Conservation (phyloP, 768 basidiomycete genomes). For the Boletales sp. region DNA sequence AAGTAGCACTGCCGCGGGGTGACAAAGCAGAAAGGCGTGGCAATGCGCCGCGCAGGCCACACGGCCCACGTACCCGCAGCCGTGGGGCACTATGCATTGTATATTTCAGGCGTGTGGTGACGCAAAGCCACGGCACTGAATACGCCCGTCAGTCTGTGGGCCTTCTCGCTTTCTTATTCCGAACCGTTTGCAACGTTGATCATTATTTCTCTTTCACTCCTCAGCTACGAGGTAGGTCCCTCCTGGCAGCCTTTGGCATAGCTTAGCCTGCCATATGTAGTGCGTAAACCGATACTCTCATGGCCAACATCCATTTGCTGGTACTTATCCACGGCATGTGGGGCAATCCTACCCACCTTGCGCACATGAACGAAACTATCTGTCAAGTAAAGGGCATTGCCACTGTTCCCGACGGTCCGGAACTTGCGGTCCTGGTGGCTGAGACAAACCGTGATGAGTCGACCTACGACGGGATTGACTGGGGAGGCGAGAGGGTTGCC, state of each 20-base stretch:
- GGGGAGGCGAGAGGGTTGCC: constrained; percentile 78
- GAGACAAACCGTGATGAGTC: constrained; percentile 61
- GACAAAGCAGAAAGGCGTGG: no score
- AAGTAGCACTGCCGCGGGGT: no score
- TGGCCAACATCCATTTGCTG: constrained; percentile 38
- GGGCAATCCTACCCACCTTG: constrained; percentile 69
- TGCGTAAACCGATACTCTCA: constrained; percentile 9
- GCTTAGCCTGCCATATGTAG: not conserved
- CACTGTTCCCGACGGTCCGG: constrained; percentile 29
- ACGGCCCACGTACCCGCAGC: no score
- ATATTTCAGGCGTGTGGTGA: no score
- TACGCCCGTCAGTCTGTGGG: no score
- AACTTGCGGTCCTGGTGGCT: constrained; percentile 60
- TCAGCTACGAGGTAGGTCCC: no score
- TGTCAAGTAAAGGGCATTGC: constrained; percentile 36
- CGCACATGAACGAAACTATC: constrained; percentile 53
- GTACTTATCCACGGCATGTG: constrained; percentile 68
- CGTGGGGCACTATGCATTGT: no score
- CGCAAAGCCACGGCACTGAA: no score
- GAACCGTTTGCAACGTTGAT: not conserved
- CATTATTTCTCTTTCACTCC: not conserved
- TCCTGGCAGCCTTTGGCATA: not conserved
- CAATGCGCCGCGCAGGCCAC: no score
- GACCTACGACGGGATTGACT: constrained; percentile 83
- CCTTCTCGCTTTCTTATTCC: no score